Conservation (phyloP, 306 rosid genomes). For the Mimosa bimucronata region DNA sequence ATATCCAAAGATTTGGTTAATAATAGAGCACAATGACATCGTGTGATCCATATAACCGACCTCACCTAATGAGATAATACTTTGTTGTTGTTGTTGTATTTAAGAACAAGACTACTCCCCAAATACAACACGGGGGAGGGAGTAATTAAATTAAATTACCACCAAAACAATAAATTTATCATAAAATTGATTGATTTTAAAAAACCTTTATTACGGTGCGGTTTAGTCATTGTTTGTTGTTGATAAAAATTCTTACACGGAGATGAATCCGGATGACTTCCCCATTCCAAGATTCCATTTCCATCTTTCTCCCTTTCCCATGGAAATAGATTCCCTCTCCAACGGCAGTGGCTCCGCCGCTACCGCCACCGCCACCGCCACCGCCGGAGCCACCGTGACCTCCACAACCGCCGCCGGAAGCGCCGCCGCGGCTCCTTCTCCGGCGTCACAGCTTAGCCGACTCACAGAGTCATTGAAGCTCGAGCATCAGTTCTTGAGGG, state of each 20-base stretch:
- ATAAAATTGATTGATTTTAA: neutral
- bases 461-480: slow-evolving; percentile 78
- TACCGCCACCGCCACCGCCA: slow-evolving; percentile 19
- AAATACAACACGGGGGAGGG: too few relatives aligned
- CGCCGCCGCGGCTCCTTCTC: slow-evolving; percentile 36
- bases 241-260: neutral
- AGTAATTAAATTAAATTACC: too few relatives aligned
- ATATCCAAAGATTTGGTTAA: too few relatives aligned
- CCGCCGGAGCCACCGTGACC: neutral
- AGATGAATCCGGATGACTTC: neutral
- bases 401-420: slow-evolving; percentile 28
- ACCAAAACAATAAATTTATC: neutral
- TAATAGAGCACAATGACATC: too few relatives aligned
- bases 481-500: slow-evolving; percentile 93
- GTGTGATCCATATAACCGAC: too few relatives aligned
- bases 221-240: neutral
- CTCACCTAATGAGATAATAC: too few relatives aligned
- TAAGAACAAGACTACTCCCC: too few relatives aligned
- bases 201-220: neutral
- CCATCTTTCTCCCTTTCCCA: slow-evolving; percentile 40
- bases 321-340: slow-evolving; percentile 67
- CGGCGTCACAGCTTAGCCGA: slow-evolving; percentile 60
- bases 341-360: slow-evolving; percentile 36
- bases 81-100: too few relatives aligned
- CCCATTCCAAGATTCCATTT: slow-evolving; percentile 38